A percentile compares a stretch with the other conserved stretches of the same genome.
These are phyloP conservation scores for Xylariaceae sp. DNA, from an alignment of 2,329 filamentous ascomycete species.

Conservation along the genomic window DNA sequence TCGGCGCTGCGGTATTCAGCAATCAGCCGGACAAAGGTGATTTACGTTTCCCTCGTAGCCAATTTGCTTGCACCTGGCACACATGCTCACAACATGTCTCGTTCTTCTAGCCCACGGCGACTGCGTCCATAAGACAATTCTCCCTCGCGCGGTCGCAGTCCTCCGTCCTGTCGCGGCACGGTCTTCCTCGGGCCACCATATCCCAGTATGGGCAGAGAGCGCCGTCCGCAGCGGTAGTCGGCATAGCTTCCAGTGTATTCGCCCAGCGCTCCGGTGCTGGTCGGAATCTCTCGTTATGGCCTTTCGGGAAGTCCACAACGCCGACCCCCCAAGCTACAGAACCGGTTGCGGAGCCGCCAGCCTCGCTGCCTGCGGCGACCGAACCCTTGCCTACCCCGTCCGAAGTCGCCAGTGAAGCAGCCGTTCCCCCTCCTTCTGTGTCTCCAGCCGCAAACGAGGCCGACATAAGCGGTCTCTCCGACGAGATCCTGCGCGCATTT, in stretches of 20 bases:
- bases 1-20: slow-evolving; percentile 37
- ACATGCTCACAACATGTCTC: slow-evolving; percentile 9
- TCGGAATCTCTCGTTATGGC: slow-evolving; percentile 33
- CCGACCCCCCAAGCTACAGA: slow-evolving; percentile 14
- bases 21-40: slow-evolving; percentile 31
- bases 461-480: slow-evolving; percentile 24
- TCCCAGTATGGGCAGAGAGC: slow-evolving; percentile 17
- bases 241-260: slow-evolving; percentile 26
- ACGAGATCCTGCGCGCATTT: slow-evolving; percentile 14
- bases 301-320: slow-evolving; percentile 27
- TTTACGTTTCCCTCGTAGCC: slow-evolving; percentile 8
- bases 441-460: slow-evolving; percentile 6
- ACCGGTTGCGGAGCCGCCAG: slow-evolving; percentile 8
- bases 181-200: slow-evolving; percentile 21
- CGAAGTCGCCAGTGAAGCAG: slow-evolving; percentile 9
- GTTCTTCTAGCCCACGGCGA: slow-evolving; percentile 20
- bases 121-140: slow-evolving; percentile 23
- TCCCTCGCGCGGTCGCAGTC: slow-evolving; percentile 24
- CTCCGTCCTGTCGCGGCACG: slow-evolving; percentile 21
- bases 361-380: slow-evolving; percentile 16
- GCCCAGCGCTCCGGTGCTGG: slow-evolving; percentile 30
- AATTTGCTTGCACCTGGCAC: background rate
- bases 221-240: background rate
- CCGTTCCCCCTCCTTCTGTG: slow-evolving; percentile 3
- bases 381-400: slow-evolving; percentile 10